Percentiles rank a stretch among this genome's conserved stretches.
phyloP scores from a whole-genome alignment of 2,329 filamentous ascomycete genomes.

The Arachnomyces sp. region DNA sequence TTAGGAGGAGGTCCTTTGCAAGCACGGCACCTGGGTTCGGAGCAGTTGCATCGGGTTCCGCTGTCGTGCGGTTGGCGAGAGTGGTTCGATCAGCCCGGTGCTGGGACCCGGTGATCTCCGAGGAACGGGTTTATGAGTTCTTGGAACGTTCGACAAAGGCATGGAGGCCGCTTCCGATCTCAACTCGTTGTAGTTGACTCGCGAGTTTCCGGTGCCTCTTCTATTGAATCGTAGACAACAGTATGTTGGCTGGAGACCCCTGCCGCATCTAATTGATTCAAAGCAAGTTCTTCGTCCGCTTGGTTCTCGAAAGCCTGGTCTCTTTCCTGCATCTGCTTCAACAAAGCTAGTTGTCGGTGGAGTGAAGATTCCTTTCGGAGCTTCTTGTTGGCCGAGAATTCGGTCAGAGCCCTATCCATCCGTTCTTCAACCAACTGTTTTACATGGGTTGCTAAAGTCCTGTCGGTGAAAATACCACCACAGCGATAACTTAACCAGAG shows the following conservation, averaged over 20 bases:
- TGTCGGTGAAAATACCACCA: constrained; percentile 66
- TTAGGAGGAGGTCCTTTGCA: no score
- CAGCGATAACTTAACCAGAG: constrained; percentile 91
- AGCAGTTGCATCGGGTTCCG: no score
- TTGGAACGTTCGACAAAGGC: no score
- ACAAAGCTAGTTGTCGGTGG: constrained; percentile 6
- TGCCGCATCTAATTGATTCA: constrained; percentile 2
- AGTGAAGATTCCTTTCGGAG: constrained; percentile 31
- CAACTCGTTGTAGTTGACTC: no score
- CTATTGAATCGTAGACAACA: constrained; percentile 10
- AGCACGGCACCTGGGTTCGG: no score
- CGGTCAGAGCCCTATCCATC: constrained; percentile 56
- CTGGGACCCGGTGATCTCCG: no score
- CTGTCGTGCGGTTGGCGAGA: no score
- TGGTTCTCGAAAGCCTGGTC: constrained; percentile 10
- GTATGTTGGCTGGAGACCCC: constrained; percentile 19
- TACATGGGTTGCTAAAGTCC: constrained; percentile 67
- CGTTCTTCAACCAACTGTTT: constrained; percentile 68
- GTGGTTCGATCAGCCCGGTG: no score
- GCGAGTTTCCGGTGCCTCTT: no score
- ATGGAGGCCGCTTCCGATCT: no score
- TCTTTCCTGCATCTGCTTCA: constrained; percentile 24
- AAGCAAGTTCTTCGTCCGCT: constrained; percentile 1
- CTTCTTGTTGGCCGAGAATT: constrained; percentile 44
- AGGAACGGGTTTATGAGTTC: no score